Base-by-base conservation (phyloP, 2,329 filamentous ascomycete genomes). In the Colletotrichum sojae region DNA sequence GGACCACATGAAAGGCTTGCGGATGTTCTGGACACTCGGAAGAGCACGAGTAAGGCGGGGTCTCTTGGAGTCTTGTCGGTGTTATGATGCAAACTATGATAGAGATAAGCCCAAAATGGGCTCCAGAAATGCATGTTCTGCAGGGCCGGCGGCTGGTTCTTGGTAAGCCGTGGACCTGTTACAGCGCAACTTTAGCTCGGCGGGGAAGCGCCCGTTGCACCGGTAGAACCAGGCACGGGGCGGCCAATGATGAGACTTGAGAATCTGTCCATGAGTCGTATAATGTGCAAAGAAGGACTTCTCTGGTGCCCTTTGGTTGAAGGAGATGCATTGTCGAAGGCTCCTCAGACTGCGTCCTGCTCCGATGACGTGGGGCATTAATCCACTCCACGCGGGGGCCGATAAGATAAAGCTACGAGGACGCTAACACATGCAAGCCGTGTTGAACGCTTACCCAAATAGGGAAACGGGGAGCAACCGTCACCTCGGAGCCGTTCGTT, bases 41-140 rank as follows among this genome's bases (percentile, higher is more conserved):
- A 66, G 13, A 18, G 48, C 9, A 52, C 43, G 67, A 54, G 31
- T 20, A 59, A 55, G 49, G 61, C 55, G 62, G 67, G 54, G 63
- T 66, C n/a, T 15, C 13, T 22, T 52, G 51, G 56, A 56, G 51
- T 61, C 15, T 48, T 31, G 22, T 56, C 56, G 39, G 39, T 57
- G 51, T 43, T 61, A 61, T 56, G 62, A 69, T 67, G 67, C 62
- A 69, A 69, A 61, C 62, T 66, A 53, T 69, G 67, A 69, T 40
- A 39, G 56, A 69, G 67, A 69, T 69, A 69, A 69, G 67, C 67
- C 67, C 40, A 31, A 22, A 69, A 67, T 69, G 43, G 67, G 67
- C 25, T 69, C 25, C 62, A 36, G 55, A 60, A 55, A 67, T 66
- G 67, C 67, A 69, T 66, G 54, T 67, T 67, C 56, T 66, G 67